phyloP scores from a whole-genome alignment of 1,284 basidiomycete genomes.

The Cryptococcus hybrid region DNA sequence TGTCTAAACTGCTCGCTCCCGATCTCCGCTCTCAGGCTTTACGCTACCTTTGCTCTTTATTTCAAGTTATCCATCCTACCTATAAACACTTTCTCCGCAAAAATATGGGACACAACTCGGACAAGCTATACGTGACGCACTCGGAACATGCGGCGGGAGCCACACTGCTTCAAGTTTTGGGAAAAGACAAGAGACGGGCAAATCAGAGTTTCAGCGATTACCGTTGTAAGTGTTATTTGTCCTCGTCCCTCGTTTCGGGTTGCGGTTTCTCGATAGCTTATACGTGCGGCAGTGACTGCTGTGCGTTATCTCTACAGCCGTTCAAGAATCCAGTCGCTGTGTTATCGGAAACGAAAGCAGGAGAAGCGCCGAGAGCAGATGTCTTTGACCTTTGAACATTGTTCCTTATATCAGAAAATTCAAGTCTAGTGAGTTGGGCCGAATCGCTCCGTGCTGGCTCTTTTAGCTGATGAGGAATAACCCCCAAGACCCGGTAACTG shows the following conservation, averaged over 20 bases:
- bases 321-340: conserved; percentile 88
- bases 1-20: background rate
- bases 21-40: background rate
- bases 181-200: conserved; percentile 38
- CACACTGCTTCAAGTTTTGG: conserved; percentile 47
- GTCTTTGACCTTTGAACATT: conserved; percentile 84
- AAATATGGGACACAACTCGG: conserved; percentile 48
- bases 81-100: background rate
- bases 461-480: conserved; percentile 53
- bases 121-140: conserved; percentile 51
- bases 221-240: conserved; percentile 44
- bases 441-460: background rate
- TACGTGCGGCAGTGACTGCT: conserved; percentile 64
- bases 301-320: conserved; percentile 86
- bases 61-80: background rate
- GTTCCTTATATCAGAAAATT: conserved; percentile 78
- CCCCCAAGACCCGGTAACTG: conserved; percentile 81
- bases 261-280: background rate
- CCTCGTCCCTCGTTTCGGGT: background rate
- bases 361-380: conserved; percentile 46
- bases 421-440: conserved; percentile 58
- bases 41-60: background rate
- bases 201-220: conserved; percentile 44
- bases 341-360: conserved; percentile 42
- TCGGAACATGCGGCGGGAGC: conserved; percentile 46